These are phyloP conservation scores for Neopestalotiopsis rosae DNA, from an alignment of 2,329 filamentous ascomycete species.

Conservation along the genomic window DNA sequence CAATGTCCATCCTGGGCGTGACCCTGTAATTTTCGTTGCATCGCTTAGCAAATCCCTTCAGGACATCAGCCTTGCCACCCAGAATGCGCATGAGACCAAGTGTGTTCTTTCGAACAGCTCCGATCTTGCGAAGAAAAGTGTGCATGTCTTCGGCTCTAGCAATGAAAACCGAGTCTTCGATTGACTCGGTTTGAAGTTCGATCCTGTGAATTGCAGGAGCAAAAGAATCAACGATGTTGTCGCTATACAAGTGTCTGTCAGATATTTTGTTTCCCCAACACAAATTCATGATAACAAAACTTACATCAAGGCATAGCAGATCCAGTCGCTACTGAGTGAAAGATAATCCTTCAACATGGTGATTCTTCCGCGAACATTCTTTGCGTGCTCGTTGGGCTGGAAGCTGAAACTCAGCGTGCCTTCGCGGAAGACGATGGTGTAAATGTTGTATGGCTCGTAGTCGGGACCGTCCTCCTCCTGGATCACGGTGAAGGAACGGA, in stretches of 20 bases:
- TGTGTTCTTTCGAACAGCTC: constrained; percentile 89
- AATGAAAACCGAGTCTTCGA: constrained; percentile 95
- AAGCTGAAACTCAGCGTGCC: constrained; percentile 96
- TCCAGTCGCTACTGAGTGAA: constrained; percentile 94
- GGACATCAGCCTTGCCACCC: constrained; percentile 97
- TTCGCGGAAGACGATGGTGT: constrained; percentile 95
- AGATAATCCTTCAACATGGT: constrained; percentile 93
- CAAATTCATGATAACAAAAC: constrained; percentile 35
- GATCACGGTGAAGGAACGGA: constrained; percentile 86
- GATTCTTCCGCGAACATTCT: constrained; percentile 90
- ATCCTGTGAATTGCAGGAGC: constrained; percentile 87
- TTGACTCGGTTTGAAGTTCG: constrained; percentile 86
- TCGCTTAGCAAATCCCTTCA: constrained; percentile 96
- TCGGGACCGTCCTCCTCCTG: constrained; percentile 81
- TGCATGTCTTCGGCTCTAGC: constrained; percentile 90
- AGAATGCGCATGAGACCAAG: constrained; percentile 92
- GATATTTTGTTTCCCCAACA: constrained; percentile 29
- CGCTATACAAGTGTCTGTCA: constrained; percentile 54
- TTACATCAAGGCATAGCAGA: constrained; percentile 97
- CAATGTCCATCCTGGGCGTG: constrained; percentile 94
- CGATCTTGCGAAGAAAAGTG: constrained; percentile 85
- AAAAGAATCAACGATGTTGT: constrained; percentile 97
- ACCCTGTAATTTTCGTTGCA: constrained; percentile 98
- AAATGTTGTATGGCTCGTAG: constrained; percentile 94
- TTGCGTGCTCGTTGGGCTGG: constrained; percentile 82